phyloP scores from a whole-genome alignment of 2,329 filamentous ascomycete species.

The Bipolaris zeicola region DNA sequence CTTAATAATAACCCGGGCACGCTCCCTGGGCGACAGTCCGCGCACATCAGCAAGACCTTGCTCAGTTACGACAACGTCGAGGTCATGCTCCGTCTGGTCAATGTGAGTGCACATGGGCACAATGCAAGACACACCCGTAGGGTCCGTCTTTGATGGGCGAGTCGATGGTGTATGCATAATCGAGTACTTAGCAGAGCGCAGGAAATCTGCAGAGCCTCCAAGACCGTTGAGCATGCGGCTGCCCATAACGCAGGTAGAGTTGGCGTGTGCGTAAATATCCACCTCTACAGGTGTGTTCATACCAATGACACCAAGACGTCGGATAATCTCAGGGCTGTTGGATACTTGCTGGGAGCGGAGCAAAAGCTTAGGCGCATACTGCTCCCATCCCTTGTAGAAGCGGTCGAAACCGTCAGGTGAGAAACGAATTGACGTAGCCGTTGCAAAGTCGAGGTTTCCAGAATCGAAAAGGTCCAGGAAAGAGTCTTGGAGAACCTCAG shows the following conservation, averaged over 20 bases:
- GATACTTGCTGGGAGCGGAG: constrained; percentile 87
- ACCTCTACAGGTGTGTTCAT: constrained; percentile 97
- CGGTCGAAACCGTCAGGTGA: constrained; percentile 88
- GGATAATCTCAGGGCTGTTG: constrained; percentile 90
- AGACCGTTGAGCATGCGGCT: constrained; percentile 86
- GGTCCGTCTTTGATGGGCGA: constrained; percentile 80
- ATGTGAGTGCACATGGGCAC: constrained; percentile 94
- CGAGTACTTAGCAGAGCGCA: constrained; percentile 78
- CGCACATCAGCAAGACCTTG: constrained; percentile 84
- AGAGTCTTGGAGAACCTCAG: constrained; percentile 88
- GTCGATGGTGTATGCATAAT: constrained; percentile 93
- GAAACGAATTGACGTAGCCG: constrained; percentile 87
- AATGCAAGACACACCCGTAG: constrained; percentile 81
- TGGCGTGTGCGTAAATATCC: constrained; percentile 93
- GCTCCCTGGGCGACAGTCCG: constrained; percentile 77
- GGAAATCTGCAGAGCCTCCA: constrained; percentile 81
- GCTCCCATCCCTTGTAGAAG: constrained; percentile 85
- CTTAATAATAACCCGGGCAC: constrained; percentile 82
- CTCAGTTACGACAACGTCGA: constrained; percentile 83
- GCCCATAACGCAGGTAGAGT: constrained; percentile 88
- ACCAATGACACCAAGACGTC: constrained; percentile 82
- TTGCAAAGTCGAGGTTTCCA: constrained; percentile 86
- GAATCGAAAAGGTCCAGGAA: constrained; percentile 93
- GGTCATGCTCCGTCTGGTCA: constrained; percentile 91
- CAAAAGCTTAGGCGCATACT: constrained; percentile 79